Evolutionary conservation across 345 rosid species (phyloP).

Genomic region (Raphanus sativus): DNA sequence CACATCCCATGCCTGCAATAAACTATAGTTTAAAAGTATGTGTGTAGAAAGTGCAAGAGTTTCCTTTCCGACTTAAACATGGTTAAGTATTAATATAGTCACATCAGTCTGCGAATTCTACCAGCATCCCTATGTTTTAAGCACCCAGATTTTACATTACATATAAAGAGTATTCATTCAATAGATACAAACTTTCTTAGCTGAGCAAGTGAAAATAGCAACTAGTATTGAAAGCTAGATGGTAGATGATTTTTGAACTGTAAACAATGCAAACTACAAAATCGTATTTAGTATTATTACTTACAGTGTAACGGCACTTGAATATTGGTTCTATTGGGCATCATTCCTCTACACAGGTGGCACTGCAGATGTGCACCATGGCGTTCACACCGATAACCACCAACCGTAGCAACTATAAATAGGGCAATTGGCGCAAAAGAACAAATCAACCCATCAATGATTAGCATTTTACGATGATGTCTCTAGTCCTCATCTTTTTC

Average conservation of each 20-base stretch:
- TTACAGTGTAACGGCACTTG: slow-evolving; percentile 81
- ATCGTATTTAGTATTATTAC: slow-evolving; percentile 20
- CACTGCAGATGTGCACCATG: slow-evolving; percentile 74
- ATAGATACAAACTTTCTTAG: neutral
- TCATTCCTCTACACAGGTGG: slow-evolving; percentile 79
- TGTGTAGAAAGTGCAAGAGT: no score
- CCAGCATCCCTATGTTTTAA: no score
- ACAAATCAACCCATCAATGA: slow-evolving; percentile 5
- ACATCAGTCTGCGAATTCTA: no score
- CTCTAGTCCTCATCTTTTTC: neutral
- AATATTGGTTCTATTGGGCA: slow-evolving; percentile 69
- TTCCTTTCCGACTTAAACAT: no score
- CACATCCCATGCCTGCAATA: slow-evolving; percentile 81
- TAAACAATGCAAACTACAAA: slow-evolving; percentile 8
- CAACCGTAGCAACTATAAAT: slow-evolving; percentile 49
- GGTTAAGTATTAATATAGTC: no score
- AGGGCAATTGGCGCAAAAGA: neutral
- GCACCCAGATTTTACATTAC: no score
- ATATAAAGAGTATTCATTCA: no score
- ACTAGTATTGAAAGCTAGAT: slow-evolving; percentile 8
- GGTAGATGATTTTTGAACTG: neutral
- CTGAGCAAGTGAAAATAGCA: neutral
- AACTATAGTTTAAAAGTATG: neutral
- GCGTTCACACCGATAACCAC: slow-evolving; percentile 66
- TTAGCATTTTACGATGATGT: neutral